Conservation (phyloP, 768 basidiomycete species). For the Rhizopogon rudus region DNA sequence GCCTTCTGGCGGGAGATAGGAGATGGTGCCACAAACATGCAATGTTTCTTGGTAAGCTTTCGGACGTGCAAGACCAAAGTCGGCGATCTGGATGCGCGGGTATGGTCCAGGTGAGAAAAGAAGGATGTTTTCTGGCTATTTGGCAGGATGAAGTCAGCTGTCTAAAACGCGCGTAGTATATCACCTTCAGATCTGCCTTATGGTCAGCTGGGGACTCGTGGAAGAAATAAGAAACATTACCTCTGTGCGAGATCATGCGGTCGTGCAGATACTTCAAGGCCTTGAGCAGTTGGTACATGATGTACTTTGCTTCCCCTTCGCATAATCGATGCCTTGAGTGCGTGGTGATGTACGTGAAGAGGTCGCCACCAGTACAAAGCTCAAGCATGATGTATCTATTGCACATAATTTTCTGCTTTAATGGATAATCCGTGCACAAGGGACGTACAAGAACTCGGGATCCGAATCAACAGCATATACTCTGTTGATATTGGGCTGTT, state of each 20-base stretch:
- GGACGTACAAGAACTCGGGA: constrained; percentile 50
- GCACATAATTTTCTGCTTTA: not conserved
- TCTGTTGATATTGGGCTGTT: constrained; percentile 76
- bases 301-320: constrained; percentile 81
- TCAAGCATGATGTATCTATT: constrained; percentile 77
- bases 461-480: constrained; percentile 67
- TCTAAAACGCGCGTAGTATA: not conserved
- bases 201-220: not conserved
- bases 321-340: constrained; percentile 53
- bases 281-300: constrained; percentile 74
- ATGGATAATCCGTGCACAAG: not conserved
- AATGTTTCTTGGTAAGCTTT: constrained; percentile 78
- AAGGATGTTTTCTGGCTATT: constrained; percentile 79
- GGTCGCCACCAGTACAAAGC: constrained; percentile 80
- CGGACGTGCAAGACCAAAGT: constrained; percentile 80
- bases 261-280: constrained; percentile 70
- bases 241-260: constrained; percentile 73
- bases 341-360: constrained; percentile 80
- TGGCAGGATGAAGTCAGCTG: not conserved
- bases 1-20: constrained; percentile 83
- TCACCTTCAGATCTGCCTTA: constrained; percentile 60
- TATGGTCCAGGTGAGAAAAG: constrained; percentile 77
- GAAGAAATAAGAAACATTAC: constrained; percentile 31
- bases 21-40: constrained; percentile 85
- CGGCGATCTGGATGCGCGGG: constrained; percentile 79